A percentile compares a stretch with the other conserved stretches of the same genome.
Conservation (phyloP, 768 basidiomycete species). For the Kondoa malvinella region DNA sequence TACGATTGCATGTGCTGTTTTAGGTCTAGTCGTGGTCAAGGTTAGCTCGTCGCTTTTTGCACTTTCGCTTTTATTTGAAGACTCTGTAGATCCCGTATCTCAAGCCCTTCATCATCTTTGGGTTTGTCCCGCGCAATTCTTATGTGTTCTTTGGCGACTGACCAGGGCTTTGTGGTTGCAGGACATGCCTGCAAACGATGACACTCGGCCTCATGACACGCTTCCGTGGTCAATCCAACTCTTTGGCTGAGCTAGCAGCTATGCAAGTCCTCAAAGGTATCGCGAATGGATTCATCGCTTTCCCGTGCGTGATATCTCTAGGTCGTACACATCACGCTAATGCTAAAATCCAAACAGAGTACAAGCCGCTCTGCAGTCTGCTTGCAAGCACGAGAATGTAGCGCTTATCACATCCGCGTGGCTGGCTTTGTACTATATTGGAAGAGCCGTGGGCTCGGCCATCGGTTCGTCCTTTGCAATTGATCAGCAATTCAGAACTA, state of each 20-base stretch:
- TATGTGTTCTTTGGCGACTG: too few species aligned
- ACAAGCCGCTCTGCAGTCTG: constrained; percentile 22
- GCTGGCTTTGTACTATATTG: constrained; percentile 20
- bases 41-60: too few species aligned
- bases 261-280: constrained; percentile 28
- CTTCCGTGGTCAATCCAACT: constrained; percentile 18
- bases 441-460: not conserved
- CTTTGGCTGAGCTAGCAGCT: constrained; percentile 23
- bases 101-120: constrained; percentile 29
- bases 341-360: not conserved
- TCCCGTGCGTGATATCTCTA: not conserved
- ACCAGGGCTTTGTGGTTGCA: too few species aligned
- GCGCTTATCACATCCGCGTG: constrained; percentile 24
- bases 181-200: constrained; percentile 26
- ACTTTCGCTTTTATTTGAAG: too few species aligned
- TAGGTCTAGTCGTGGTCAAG: not conserved
- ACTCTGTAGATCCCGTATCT: constrained; percentile 28
- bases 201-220: constrained; percentile 29
- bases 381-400: constrained; percentile 23
- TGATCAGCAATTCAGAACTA: too few species aligned
- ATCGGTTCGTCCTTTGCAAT: too few species aligned
- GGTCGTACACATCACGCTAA: not conserved
- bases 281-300: constrained; percentile 22
- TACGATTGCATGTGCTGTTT: constrained; percentile 20
- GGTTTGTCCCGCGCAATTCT: too few species aligned